Base-by-base conservation (phyloP, 2,329 filamentous ascomycete genomes). In the Aspergillus texensis region DNA sequence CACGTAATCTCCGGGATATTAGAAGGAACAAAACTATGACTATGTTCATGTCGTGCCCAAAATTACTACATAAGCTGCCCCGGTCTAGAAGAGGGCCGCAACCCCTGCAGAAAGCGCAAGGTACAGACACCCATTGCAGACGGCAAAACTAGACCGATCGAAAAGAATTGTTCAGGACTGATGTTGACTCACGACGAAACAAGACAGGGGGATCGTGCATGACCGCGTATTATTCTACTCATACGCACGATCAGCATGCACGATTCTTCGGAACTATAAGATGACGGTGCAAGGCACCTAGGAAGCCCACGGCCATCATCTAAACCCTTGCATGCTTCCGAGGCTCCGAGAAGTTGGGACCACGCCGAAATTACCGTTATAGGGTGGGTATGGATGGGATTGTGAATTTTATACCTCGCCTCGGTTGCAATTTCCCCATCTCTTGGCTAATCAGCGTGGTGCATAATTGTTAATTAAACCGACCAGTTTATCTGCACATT, bases 21-120 rank as follows among this genome's bases (percentile, higher is more conserved):
- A 54, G 50, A 36, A 34, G n/a, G 19, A 32, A 36, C 30, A 19
- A 21, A 36, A 55, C 14, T 16, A 55, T 14, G 16, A n/a, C 28
- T n/a, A 52, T 32, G 48, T 52, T 26, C 48, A 19, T 30, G 3
- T 52, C 14, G 16, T 34, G 28, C 12, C 48, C 48, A 32, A 32
- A 12, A n/a, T 52, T 52, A 32, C 10, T 3, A 52, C 10, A 34
- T 21, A 9, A 32, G 16, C 48, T 34, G 4, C 12, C 30, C 48
- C 19, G 19, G 26, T 10, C 48, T 32, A 34, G 48, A 32, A 52
- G 28, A 24, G 4, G 28, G 19, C n/a, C 26, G 14, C 4, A 32
- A 21, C 48, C 48, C 48, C 48, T 52, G 48, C 48, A 52, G 48
- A 34, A 34, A 39, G 34, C 34, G 52, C 52, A 55, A 55, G 52